A percentile compares a stretch with the other conserved stretches of the same genome.
These are phyloP conservation scores for Alisma plantagoaquatica DNA, from an alignment of 106 monocot genomes.

Conservation along the genomic window DNA sequence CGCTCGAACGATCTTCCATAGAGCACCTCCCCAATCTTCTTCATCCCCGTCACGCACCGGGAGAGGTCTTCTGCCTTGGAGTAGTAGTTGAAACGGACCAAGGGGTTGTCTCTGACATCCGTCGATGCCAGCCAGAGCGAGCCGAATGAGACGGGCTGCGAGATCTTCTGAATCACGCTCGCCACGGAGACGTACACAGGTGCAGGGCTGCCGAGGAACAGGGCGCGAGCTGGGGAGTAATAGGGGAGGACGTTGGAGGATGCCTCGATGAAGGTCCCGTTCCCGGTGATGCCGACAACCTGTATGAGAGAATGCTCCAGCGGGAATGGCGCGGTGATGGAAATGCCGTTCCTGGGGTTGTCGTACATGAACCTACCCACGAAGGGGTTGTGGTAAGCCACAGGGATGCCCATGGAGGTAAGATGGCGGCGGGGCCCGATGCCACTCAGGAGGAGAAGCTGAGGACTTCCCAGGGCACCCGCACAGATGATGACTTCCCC, in stretches of 20 bases:
- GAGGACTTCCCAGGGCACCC: conserved; percentile 62
- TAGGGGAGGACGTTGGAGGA: conserved; percentile 42
- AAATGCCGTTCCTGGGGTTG: conserved; percentile 71
- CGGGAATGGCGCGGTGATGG: conserved; percentile 37
- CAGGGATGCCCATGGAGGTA: conserved; percentile 48
- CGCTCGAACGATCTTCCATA: conserved; percentile 30
- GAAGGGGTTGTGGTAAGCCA: conserved; percentile 24
- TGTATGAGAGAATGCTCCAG: conserved; percentile 70
- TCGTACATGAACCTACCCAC: conserved; percentile 52
- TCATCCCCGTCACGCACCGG: conserved; percentile 40
- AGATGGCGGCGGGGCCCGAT: conserved; percentile 55
- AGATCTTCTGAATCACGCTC: conserved; percentile 61
- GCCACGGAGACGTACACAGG: conserved; percentile 16
- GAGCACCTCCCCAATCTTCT: conserved; percentile 39
- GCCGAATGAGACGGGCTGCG: conserved; percentile 47
- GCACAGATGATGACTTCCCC: conserved; percentile 59
- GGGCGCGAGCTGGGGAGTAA: conserved; percentile 5
- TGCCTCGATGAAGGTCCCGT: conserved; percentile 48
- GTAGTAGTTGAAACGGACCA: conserved; percentile 80
- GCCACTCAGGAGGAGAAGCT: conserved; percentile 74
- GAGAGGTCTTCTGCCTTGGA: conserved; percentile 33
- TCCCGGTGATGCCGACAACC: conserved; percentile 54
- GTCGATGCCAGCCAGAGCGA: conserved; percentile 45
- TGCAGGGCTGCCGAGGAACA: conserved; percentile 11
- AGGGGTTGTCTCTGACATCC: conserved; percentile 36